These are phyloP conservation scores for Botrytis paeoniae DNA, from an alignment of 2,329 filamentous ascomycete species.

Conservation along the genomic window DNA sequence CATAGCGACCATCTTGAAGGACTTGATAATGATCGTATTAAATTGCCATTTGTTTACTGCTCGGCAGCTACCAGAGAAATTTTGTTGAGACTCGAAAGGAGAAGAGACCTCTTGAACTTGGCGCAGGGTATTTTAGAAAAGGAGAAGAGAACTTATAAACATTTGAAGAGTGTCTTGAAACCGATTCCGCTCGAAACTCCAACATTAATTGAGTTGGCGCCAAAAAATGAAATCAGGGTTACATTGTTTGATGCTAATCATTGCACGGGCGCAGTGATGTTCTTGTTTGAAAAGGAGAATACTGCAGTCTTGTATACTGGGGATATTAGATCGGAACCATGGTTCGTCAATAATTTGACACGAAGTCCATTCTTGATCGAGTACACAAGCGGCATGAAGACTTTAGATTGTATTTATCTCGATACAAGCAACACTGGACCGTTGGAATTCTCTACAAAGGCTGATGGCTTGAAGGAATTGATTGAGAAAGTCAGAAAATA, in stretches of 20 bases:
- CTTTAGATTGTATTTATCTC: constrained; percentile 78
- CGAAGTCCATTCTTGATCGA: constrained; percentile 72
- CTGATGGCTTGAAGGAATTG: constrained; percentile 72
- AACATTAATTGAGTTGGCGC: constrained; percentile 69
- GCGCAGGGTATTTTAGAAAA: constrained; percentile 74
- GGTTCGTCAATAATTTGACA: constrained; percentile 74
- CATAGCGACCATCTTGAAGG: constrained; percentile 87
- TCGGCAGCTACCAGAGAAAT: constrained; percentile 80
- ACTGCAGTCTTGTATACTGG: constrained; percentile 84
- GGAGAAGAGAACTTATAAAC: constrained; percentile 70
- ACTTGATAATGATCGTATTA: constrained; percentile 61
- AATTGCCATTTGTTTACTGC: constrained; percentile 85
- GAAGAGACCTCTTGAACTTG: constrained; percentile 77
- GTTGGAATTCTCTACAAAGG: constrained; percentile 57
- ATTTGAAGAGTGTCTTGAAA: constrained; percentile 72
- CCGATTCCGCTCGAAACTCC: constrained; percentile 80
- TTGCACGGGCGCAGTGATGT: constrained; percentile 88
- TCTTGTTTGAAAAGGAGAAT: constrained; percentile 72
- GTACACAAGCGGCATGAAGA: constrained; percentile 64
- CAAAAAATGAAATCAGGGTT: constrained; percentile 67
- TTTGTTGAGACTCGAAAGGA: constrained; percentile 74
- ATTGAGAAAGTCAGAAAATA: constrained; percentile 66
- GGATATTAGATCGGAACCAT: constrained; percentile 80
- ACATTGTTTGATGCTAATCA: constrained; percentile 91
- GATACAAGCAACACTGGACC: constrained; percentile 72